Evolutionary conservation across 169 alveolate species (phyloP).

Genomic region (Plasmodium malariae): DNA sequence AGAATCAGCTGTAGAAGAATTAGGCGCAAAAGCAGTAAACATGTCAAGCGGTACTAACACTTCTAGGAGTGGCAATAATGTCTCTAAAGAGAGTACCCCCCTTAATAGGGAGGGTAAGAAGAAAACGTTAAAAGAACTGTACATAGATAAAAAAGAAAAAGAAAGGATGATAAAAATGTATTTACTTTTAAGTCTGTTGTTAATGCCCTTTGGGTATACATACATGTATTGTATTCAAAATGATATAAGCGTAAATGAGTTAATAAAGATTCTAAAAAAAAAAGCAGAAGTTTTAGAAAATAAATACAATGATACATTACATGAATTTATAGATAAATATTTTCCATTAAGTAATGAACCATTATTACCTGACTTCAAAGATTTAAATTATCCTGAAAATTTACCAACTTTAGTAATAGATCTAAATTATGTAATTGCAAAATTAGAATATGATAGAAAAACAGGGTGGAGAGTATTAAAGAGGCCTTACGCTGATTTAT

Average conservation of each 20-base stretch:
- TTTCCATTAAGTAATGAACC: conserved; percentile 87
- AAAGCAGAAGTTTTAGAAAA: conserved; percentile 47
- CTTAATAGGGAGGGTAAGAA: background rate
- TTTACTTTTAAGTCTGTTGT: conserved; percentile 42
- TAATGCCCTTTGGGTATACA: conserved; percentile 63
- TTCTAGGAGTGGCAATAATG: background rate
- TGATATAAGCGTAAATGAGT: conserved; percentile 41
- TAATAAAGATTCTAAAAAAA: conserved; percentile 40
- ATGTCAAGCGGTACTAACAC: background rate
- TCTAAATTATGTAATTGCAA: conserved; percentile 90
- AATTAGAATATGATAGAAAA: conserved; percentile 89
- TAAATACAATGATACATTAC: conserved; percentile 53
- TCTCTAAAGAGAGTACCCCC: too few relatives aligned
- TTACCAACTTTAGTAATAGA: conserved; percentile 93
- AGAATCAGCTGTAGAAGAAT: background rate
- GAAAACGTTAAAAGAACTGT: conserved; percentile 38
- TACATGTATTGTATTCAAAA: conserved; percentile 57
- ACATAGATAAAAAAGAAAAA: conserved; percentile 46
- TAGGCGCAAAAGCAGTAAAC: too few relatives aligned
- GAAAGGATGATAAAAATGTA: conserved; percentile 65
- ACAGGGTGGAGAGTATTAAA: conserved; percentile 93
- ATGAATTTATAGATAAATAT: conserved; percentile 73
- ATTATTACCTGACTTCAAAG: conserved; percentile 90
- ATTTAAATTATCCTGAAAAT: conserved; percentile 91
- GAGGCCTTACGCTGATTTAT: conserved; percentile 94